Evolutionary conservation across 495 filamentous ascomycete genomes (phyloP).

Genomic region (Aspergillus sclerotiicarbonarius): DNA sequence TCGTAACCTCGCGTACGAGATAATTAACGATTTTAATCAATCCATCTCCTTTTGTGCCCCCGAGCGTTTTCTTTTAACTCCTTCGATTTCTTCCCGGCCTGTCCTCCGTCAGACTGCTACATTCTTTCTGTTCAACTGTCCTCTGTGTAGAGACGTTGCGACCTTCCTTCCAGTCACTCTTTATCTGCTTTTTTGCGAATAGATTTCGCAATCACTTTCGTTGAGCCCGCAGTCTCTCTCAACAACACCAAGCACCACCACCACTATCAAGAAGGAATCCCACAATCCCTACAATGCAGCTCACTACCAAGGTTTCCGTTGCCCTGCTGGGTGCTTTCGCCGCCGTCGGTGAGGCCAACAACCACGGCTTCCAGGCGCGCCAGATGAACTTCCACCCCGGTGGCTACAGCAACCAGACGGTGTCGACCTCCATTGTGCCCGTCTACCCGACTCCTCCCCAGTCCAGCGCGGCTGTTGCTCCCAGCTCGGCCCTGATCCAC

Average conservation of each 20-base stretch:
- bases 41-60: not conserved
- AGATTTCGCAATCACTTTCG: conserved; percentile 44
- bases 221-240: conserved; percentile 13
- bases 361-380: conserved; percentile 34
- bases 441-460: conserved; percentile 19
- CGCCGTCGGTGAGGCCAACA: conserved; percentile 39
- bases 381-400: conserved; percentile 29
- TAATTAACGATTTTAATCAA: conserved; percentile 13
- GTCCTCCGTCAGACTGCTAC: conserved; percentile 19
- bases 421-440: conserved; percentile 18
- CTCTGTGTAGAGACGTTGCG: conserved; percentile 30
- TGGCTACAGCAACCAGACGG: conserved; percentile 13
- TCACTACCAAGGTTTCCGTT: conserved; percentile 48
- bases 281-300: conserved; percentile 30
- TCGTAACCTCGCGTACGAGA: not conserved
- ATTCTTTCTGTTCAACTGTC: conserved; percentile 22
- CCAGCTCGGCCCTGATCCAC: not conserved
- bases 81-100: conserved; percentile 21
- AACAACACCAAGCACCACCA: not conserved
- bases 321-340: conserved; percentile 50
- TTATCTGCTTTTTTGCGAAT: conserved; percentile 42
- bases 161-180: conserved; percentile 40
- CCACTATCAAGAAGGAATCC: conserved; percentile 22
- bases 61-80: conserved; percentile 18
- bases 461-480: conserved; percentile 10